These are phyloP conservation scores for Fusarium sulawesiense DNA, from an alignment of 2,329 filamentous ascomycete species.

Conservation along the genomic window DNA sequence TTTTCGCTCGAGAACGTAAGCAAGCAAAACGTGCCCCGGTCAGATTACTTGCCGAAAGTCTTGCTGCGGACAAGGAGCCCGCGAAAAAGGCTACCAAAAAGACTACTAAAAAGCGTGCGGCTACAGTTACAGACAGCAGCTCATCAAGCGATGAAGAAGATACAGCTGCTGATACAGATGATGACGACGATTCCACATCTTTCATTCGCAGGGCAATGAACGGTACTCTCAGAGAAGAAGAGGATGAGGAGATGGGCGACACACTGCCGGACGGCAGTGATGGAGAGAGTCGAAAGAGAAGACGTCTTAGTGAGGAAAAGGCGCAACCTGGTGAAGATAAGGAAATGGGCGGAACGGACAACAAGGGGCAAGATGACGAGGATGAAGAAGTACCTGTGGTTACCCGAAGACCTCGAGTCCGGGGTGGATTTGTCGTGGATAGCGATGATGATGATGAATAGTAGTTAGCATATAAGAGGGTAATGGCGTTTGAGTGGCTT, in stretches of 20 bases:
- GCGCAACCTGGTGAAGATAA: conserved; percentile 30
- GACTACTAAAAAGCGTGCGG: conserved; percentile 45
- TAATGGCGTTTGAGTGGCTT: conserved; percentile 26
- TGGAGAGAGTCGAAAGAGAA: conserved; percentile 53
- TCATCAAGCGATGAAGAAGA: conserved; percentile 19
- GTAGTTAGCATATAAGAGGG: neutral
- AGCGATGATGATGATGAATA: conserved; percentile 70
- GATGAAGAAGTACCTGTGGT: conserved; percentile 45
- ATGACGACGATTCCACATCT: conserved; percentile 24
- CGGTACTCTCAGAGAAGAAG: conserved; percentile 37
- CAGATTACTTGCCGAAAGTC: conserved; percentile 19
- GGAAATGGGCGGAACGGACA: conserved; percentile 44
- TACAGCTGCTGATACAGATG: neutral
- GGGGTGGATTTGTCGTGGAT: conserved; percentile 68
- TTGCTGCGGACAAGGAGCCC: neutral
- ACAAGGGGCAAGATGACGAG: conserved; percentile 48
- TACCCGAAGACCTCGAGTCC: conserved; percentile 57
- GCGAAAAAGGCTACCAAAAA: conserved; percentile 40
- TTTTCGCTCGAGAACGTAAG: conserved; percentile 77
- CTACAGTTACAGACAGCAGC: neutral
- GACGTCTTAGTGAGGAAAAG: conserved; percentile 47
- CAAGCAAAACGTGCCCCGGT: conserved; percentile 65
- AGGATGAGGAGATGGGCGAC: conserved; percentile 44
- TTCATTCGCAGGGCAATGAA: conserved; percentile 42
- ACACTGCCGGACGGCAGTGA: conserved; percentile 49